Percentiles rank a stretch among this genome's conserved stretches.
These are phyloP conservation scores for Cocos nucifera DNA, from an alignment of 176 grass and related monocot genomes.

Conservation along the genomic window DNA sequence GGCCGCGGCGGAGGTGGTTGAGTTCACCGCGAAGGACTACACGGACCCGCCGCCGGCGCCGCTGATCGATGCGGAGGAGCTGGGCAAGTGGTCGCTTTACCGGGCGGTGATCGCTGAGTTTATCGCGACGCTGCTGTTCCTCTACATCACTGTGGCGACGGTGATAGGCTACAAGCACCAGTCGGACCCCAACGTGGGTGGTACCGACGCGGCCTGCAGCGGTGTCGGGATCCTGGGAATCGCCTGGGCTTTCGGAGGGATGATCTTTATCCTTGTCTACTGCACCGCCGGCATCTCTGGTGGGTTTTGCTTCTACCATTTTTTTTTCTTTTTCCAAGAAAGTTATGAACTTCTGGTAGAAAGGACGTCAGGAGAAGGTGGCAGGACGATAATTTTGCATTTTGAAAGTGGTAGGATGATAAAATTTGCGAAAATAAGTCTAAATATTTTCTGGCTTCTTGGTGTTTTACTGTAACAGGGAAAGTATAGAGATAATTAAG, in stretches of 20 bases:
- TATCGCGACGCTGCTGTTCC: slow-evolving; percentile 72
- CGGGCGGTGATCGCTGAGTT: slow-evolving; percentile 86
- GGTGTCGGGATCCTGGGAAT: slow-evolving; percentile 86
- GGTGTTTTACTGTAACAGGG: no score
- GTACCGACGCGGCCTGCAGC: slow-evolving; percentile 53
- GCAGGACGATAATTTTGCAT: no score
- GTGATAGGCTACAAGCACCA: slow-evolving; percentile 91
- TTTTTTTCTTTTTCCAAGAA: not conserved
- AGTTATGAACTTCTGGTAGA: no score
- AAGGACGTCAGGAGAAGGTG: no score
- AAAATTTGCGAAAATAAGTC: no score
- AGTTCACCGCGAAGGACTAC: slow-evolving; percentile 76
- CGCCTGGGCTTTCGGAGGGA: slow-evolving; percentile 97
- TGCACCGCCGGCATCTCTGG: slow-evolving; percentile 93
- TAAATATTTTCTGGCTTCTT: no score
- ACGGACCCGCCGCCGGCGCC: slow-evolving; percentile 58
- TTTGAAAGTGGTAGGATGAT: no score
- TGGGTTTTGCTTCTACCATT: slow-evolving; percentile 1
- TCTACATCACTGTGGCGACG: slow-evolving; percentile 77
- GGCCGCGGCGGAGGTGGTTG: slow-evolving; percentile 19
- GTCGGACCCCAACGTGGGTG: slow-evolving; percentile 29
- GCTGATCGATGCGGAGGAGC: slow-evolving; percentile 65
- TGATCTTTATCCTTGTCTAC: slow-evolving; percentile 99
- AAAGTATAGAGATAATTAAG: no score
- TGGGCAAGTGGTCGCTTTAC: slow-evolving; percentile 85